A percentile compares a stretch with the other conserved stretches of the same genome.
Conservation (phyloP, 148 eudicot species). For the Rhododendron kiyosumense region DNA sequence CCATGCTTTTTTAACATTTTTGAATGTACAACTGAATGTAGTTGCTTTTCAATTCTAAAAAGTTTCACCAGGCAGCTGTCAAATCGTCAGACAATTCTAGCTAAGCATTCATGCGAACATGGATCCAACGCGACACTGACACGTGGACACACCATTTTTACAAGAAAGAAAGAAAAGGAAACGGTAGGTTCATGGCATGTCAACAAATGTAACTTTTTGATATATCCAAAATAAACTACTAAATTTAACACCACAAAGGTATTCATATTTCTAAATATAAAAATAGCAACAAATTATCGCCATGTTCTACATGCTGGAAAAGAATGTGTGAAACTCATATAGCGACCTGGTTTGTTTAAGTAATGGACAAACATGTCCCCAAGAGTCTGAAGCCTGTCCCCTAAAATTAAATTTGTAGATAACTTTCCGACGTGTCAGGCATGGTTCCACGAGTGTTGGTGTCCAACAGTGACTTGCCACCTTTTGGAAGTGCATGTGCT, state of each 20-base stretch:
- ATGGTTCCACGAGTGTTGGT: neutral
- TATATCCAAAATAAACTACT: neutral
- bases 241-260: neutral
- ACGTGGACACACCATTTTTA: neutral
- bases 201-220: neutral
- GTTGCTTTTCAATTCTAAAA: neutral
- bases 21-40: neutral
- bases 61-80: neutral
- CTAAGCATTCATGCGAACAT: neutral
- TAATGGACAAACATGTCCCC: neutral
- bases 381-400: neutral
- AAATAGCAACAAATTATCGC: neutral
- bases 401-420: neutral
- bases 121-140: neutral
- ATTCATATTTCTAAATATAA: neutral
- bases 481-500: neutral
- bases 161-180: neutral
- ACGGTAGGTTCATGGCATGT: neutral
- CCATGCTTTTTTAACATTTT: neutral
- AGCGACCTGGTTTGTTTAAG: neutral
- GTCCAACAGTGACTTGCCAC: neutral
- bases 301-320: neutral
- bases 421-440: neutral
- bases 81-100: neutral
- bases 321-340: neutral